These are phyloP conservation scores for Filobasidium uniguttulatum DNA, from an alignment of 1,284 basidiomycete species.

Conservation along the genomic window DNA sequence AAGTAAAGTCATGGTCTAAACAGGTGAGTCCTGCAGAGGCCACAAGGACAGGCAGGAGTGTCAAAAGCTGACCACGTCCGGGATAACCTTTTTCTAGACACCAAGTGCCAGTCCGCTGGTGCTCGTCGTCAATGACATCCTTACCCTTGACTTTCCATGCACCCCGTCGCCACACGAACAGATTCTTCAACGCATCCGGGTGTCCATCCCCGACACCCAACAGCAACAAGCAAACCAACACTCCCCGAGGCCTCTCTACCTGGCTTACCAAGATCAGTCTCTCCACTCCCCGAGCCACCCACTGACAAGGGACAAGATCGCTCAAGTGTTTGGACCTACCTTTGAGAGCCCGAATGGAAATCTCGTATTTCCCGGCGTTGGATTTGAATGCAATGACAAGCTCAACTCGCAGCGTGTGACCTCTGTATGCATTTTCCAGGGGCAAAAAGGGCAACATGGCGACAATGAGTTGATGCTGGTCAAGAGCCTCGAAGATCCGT, in stretches of 20 bases:
- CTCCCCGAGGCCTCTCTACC: conserved; percentile 11
- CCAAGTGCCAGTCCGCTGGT: conserved; percentile 55
- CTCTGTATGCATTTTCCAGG: conserved; percentile 5
- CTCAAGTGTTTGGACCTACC: conserved; percentile 66
- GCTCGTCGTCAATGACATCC: conserved; percentile 58
- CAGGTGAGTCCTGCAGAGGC: conserved; percentile 39
- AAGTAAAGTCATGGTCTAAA: conserved; percentile 68
- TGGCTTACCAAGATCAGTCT: conserved; percentile 13
- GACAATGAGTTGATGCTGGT: conserved; percentile 48
- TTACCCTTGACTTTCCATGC: conserved; percentile 60
- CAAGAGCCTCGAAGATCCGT: conserved; percentile 43
- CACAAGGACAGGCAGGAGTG: no score
- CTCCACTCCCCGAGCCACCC: conserved; percentile 42
- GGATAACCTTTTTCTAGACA: conserved; percentile 17
- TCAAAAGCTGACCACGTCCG: conserved; percentile 6
- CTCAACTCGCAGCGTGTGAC: neutral
- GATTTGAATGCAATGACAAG: conserved; percentile 50
- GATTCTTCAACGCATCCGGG: conserved; percentile 3
- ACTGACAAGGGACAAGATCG: conserved; percentile 33
- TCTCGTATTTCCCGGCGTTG: conserved; percentile 55
- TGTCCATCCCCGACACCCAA: conserved; percentile 50
- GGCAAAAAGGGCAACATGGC: conserved; percentile 38
- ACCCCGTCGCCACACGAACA: conserved; percentile 46
- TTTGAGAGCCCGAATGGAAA: conserved; percentile 49
- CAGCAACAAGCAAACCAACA: conserved; percentile 45